Percentiles rank a stretch among this genome's conserved stretches.
Conservation (phyloP, 129 eudicot species). For the Helichrysum umbraculigerum region DNA sequence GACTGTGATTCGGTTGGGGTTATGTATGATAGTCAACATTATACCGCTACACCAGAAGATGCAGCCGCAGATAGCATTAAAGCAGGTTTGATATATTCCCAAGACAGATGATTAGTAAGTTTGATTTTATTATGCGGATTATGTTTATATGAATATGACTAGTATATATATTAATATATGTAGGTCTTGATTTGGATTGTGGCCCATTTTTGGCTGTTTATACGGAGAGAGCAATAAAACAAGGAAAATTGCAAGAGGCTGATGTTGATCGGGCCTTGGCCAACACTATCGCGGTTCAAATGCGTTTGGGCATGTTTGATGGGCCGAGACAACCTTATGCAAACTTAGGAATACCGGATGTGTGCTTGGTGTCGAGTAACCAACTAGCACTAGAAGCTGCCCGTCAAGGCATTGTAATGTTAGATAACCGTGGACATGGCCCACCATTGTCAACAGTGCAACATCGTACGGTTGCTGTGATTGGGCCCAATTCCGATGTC, state of each 20-base stretch:
- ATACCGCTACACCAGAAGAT: slow-evolving; percentile 84
- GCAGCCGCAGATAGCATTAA: slow-evolving; percentile 81
- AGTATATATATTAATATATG: neutral
- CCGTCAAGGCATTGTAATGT: slow-evolving; percentile 86
- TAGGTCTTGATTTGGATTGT: slow-evolving; percentile 95
- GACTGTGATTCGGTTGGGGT: slow-evolving; percentile 95
- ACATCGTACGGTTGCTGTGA: slow-evolving; percentile 74
- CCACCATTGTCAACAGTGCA: slow-evolving; percentile 62
- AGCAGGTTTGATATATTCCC: slow-evolving; percentile 50
- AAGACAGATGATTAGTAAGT: neutral
- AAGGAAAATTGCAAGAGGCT: slow-evolving; percentile 58
- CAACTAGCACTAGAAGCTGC: slow-evolving; percentile 94
- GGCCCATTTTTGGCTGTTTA: slow-evolving; percentile 82
- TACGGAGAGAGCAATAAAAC: slow-evolving; percentile 69
- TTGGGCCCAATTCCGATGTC: slow-evolving; percentile 93
- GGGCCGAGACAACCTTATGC: slow-evolving; percentile 74
- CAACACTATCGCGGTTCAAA: slow-evolving; percentile 66
- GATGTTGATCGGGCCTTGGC: slow-evolving; percentile 72
- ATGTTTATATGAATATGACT: neutral
- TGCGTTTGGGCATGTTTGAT: slow-evolving; percentile 96
- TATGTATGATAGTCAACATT: slow-evolving; percentile 61
- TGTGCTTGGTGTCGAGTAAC: slow-evolving; percentile 67
- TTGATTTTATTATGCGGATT: slow-evolving; percentile 5
- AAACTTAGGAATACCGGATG: slow-evolving; percentile 67
- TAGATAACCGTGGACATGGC: slow-evolving; percentile 56